phyloP scores from a whole-genome alignment of 2,329 filamentous ascomycete species.

The Colletotrichum theobromicola region DNA sequence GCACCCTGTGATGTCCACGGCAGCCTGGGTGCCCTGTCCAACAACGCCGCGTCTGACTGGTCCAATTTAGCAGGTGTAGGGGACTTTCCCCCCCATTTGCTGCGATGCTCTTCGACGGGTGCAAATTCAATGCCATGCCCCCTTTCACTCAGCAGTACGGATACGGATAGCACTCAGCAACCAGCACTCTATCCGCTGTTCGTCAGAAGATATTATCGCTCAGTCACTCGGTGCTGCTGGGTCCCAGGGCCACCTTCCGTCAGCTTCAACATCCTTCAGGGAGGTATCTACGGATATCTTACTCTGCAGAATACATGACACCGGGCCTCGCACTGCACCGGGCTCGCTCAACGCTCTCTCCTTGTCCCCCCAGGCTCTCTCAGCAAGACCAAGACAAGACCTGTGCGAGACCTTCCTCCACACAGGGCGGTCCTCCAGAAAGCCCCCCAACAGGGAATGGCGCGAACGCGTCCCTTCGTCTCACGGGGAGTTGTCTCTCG shows the following conservation, averaged over 20 bases:
- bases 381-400: not conserved
- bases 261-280: not conserved
- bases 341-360: not conserved
- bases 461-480: conserved; percentile 12
- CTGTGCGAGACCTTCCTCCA: not conserved
- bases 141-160: not conserved
- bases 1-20: conserved; percentile 1
- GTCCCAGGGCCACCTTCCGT: not conserved
- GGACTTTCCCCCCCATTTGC: not conserved
- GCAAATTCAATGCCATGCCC: not conserved
- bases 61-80: not conserved
- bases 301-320: not conserved
- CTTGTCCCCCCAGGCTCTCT: not conserved
- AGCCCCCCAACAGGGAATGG: not conserved
- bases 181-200: not conserved
- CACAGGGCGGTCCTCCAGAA: not conserved
- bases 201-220: not conserved
- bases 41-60: conserved; percentile 2
- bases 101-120: not conserved
- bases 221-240: not conserved
- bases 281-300: not conserved
- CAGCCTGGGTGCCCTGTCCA: not conserved
- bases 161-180: no score
- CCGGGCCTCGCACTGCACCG: not conserved
- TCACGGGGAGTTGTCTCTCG: conserved; percentile 3